Percentiles rank a stretch among this genome's conserved stretches.
phyloP scores from a whole-genome alignment of 2,329 filamentous ascomycete species.

The Fusarium sp. region DNA sequence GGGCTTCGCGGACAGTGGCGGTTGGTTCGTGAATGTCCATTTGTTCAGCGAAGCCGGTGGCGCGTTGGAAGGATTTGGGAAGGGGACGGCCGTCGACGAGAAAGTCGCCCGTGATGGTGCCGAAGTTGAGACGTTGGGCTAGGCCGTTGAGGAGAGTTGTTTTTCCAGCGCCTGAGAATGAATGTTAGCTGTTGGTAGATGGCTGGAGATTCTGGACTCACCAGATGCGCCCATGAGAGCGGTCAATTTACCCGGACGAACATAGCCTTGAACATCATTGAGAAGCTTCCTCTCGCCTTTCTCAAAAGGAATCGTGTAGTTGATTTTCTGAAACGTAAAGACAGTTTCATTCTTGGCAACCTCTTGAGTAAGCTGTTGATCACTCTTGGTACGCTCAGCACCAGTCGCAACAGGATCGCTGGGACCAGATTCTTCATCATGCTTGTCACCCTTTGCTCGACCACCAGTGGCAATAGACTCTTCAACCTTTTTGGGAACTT shows the following conservation, averaged over 20 bases:
- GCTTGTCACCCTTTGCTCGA: slow-evolving; percentile 53
- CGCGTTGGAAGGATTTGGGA: slow-evolving; percentile 82
- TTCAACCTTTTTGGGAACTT: slow-evolving; percentile 70
- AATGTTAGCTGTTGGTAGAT: not conserved
- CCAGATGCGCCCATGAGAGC: slow-evolving; percentile 77
- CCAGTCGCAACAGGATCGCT: slow-evolving; percentile 47
- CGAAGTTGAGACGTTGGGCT: slow-evolving; percentile 81
- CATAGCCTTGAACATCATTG: slow-evolving; percentile 84
- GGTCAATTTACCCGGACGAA: slow-evolving; percentile 84
- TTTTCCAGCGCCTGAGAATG: slow-evolving; percentile 67
- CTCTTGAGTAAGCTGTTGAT: slow-evolving; percentile 50
- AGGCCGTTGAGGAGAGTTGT: slow-evolving; percentile 81
- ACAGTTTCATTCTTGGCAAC: slow-evolving; percentile 73
- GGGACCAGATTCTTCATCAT: slow-evolving; percentile 64
- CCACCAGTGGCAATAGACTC: slow-evolving; percentile 68
- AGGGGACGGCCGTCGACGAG: slow-evolving; percentile 80
- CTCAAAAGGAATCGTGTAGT: slow-evolving; percentile 67
- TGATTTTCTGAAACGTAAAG: slow-evolving; percentile 66
- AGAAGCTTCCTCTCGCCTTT: slow-evolving; percentile 76
- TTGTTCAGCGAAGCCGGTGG: slow-evolving; percentile 78
- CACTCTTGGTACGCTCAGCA: slow-evolving; percentile 46
- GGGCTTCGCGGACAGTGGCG: slow-evolving; percentile 74
- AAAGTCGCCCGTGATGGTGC: slow-evolving; percentile 81
- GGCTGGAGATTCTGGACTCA: slow-evolving; percentile 30
- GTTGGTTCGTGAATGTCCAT: slow-evolving; percentile 77